Base-by-base conservation (phyloP, 2,329 filamentous ascomycete genomes). In the Xylariaceae sp. region DNA sequence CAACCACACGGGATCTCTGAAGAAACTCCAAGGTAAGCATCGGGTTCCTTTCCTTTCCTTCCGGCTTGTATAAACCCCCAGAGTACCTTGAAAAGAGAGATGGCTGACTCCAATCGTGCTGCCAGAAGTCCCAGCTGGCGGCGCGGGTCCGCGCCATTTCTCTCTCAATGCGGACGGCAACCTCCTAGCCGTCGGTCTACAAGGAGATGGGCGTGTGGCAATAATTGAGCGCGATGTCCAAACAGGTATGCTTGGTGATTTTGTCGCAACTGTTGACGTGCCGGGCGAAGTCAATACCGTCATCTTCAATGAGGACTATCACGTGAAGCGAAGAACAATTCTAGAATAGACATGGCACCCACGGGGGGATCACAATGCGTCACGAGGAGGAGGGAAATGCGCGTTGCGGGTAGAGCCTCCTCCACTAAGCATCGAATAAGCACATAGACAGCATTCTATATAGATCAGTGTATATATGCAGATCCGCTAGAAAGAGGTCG, bases 131-230 rank as follows among this genome's bases (percentile, higher is more conserved):
- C 74, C 85, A 0, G 77, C 82, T 0, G 84, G 85, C 43, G 88
- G 88, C 2, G 66, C 70, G 7, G 78, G 75, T 48, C 87, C 88
- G 0, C 76, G 87, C 35, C 48, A 51, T 14, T 56, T 56, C 33
- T 56, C 18, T 33, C 51, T 89, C 49, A 90, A 86, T 66, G 75
- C 74, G 53, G 77, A 75, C 11, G 87, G 86, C 1, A 75, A 75
- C 47, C 68, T 85, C 51, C 69, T 89, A 3, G 86, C 83, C 1
- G 80, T 89, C 27, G 85, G 77, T 0, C 73, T 87, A 55, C 85
- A 90, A 67, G 68, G 68, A 14, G 81, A 81, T 44, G 71, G 75
- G 31, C 79, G 76, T 30, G 80, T 89, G 1, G 80, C 78, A 6
- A 67, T 91, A 44, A 77, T 87, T 42, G 64, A 71, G 58, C 74